Evolutionary conservation across 73 alveolate species (phyloP).

Genomic region (Stentor roeselii): DNA sequence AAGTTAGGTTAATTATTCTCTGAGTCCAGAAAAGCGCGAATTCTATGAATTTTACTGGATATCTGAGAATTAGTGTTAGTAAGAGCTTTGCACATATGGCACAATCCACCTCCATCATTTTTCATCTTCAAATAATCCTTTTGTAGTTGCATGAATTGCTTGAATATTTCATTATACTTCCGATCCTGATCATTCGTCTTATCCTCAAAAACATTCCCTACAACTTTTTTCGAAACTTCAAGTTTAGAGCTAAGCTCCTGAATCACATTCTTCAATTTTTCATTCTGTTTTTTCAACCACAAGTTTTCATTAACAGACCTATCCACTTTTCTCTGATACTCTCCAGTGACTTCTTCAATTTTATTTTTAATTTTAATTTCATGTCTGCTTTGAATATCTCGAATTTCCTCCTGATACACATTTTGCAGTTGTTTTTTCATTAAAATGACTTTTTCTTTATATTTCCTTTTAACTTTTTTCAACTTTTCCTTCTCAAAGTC

Average conservation of each 20-base stretch:
- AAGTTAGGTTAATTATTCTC: too few species aligned
- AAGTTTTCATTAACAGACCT: background rate
- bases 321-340: background rate
- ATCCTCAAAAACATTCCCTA: background rate
- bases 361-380: background rate
- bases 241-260: background rate
- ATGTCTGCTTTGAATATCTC: background rate
- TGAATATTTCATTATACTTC: background rate
- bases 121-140: background rate
- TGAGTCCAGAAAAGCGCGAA: background rate
- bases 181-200: background rate
- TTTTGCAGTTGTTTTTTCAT: background rate
- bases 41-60: background rate
- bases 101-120: too few species aligned
- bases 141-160: background rate
- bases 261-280: too few species aligned
- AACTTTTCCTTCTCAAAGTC: too few species aligned
- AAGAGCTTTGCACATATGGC: background rate
- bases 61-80: background rate
- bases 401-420: background rate
- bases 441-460: too few species aligned
- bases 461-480: too few species aligned
- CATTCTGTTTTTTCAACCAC: background rate
- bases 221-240: background rate
- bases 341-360: background rate